Percentiles rank a stretch among this genome's conserved stretches.
Evolutionary conservation across 352 stramenopile genomes (phyloP).

Genomic region (Albugo laibachii): DNA sequence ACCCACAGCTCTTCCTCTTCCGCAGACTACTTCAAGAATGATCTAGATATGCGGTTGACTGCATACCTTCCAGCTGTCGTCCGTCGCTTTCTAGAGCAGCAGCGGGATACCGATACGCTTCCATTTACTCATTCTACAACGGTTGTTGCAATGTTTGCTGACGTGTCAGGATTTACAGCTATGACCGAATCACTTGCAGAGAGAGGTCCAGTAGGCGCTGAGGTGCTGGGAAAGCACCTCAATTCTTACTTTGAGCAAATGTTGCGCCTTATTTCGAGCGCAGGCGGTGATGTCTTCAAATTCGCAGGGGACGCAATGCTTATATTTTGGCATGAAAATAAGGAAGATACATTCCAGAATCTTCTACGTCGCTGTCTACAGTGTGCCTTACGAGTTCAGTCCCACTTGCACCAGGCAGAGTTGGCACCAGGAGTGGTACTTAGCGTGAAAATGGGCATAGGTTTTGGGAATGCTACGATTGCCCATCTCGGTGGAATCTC

Average conservation of each 20-base stretch:
- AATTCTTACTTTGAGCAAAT: conserved; percentile 88
- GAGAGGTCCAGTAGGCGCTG: conserved; percentile 62
- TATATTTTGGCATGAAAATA: conserved; percentile 84
- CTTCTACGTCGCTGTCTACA: conserved; percentile 69
- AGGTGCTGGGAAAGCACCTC: conserved; percentile 81
- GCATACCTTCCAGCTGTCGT: conserved; percentile 69
- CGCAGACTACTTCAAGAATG: conserved; percentile 22
- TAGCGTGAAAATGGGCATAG: conserved; percentile 90
- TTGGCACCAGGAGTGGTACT: conserved; percentile 70
- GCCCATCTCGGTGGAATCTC: conserved; percentile 78
- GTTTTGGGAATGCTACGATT: conserved; percentile 70
- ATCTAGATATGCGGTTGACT: conserved; percentile 64
- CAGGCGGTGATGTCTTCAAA: conserved; percentile 83
- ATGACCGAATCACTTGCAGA: conserved; percentile 83
- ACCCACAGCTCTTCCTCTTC: too few species aligned
- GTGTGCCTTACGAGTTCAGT: conserved; percentile 81
- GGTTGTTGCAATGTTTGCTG: conserved; percentile 84
- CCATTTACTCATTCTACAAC: conserved; percentile 52
- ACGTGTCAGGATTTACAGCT: conserved; percentile 87
- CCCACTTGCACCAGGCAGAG: conserved; percentile 71
- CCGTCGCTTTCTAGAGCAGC: conserved; percentile 46
- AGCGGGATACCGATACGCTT: conserved; percentile 21
- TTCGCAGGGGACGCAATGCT: conserved; percentile 92
- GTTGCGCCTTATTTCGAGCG: conserved; percentile 53
- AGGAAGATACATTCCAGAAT: conserved; percentile 72